These are phyloP conservation scores for Claviceps spartinae DNA, from an alignment of 2,329 filamentous ascomycete species.

Conservation along the genomic window DNA sequence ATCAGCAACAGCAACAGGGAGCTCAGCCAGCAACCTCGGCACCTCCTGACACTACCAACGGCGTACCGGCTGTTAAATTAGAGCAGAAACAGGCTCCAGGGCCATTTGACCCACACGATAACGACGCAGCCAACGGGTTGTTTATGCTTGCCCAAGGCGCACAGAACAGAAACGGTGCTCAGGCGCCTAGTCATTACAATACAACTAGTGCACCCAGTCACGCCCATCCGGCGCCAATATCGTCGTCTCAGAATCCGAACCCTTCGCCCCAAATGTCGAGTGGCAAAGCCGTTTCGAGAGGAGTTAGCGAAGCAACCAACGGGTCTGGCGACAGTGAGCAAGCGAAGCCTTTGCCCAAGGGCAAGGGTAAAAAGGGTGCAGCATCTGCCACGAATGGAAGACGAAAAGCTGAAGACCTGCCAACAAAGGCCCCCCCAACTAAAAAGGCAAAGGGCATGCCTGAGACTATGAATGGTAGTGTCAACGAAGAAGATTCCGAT, in stretches of 20 bases:
- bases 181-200: conserved; percentile 34
- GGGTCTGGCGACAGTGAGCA: conserved; percentile 61
- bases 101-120: conserved; percentile 77
- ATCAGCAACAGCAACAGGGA: conserved; percentile 12
- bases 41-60: conserved; percentile 37
- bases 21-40: conserved; percentile 32
- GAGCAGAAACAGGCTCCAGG: conserved; percentile 42
- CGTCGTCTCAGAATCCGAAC: conserved; percentile 21
- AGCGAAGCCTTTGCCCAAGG: conserved; percentile 49
- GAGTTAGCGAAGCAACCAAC: conserved; percentile 55
- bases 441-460: conserved; percentile 55
- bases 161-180: conserved; percentile 47
- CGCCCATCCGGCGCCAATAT: conserved; percentile 30
- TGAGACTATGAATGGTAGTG: conserved; percentile 14
- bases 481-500: conserved; percentile 34
- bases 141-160: conserved; percentile 76
- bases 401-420: conserved; percentile 61
- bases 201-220: conserved; percentile 32
- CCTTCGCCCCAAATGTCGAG: conserved; percentile 37
- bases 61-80: conserved; percentile 25
- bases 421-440: conserved; percentile 43
- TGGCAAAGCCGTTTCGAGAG: conserved; percentile 36
- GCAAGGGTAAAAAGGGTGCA: conserved; percentile 55
- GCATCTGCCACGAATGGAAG: conserved; percentile 45
- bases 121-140: conserved; percentile 87